Base-by-base conservation (phyloP, 768 basidiomycete genomes). In the Coprinellus aureogranulatus region DNA sequence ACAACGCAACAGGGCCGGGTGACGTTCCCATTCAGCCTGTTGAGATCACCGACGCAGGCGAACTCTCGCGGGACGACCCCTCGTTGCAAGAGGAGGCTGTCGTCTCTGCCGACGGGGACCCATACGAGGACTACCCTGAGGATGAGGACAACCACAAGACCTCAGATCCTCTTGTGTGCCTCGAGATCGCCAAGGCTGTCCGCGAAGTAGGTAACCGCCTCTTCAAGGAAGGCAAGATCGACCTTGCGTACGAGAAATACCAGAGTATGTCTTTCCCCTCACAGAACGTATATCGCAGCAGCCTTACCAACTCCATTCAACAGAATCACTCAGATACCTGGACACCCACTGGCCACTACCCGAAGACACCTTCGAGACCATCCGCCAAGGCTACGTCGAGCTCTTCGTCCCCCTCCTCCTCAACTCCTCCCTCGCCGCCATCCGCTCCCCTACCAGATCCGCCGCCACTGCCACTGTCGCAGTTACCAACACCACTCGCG, bases 241-340 rank as follows among this genome's bases (percentile, higher is more conserved):
- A 81, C 6, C 79, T 77, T 1, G 97, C 97, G 0, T 72, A 92
- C 52, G 78, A 84, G 60, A 94, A 96, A 72, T 98, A 92, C 70
- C 83, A 88, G 69, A 96, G 92, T 92, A 62, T 68, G 20, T 51
- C 26, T 34, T 11, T 25, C 37, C 28, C 52, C 23, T 56, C n/a
- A n/a, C n/a, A n/a, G n/a, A n/a, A n/a, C n/a, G n/a, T n/a, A n/a
- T n/a, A n/a, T n/a, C n/a, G 26, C 12, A 20, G 61, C 50, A 14
- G 54, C 25, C 47, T 18, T 20, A 4, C 10, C 41, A n/a, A 8
- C 22, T 44, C 23, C 47, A 16, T 22, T 6, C 55, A 41, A 37
- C 45, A 93, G 92, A 96, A 75, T 89, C 92, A 0, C 74, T 97
- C 53, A 86, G 94, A 53, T 98, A 98, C 75, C 82, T 98, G 25